A percentile compares a stretch with the other conserved stretches of the same genome.
Conservation (phyloP, 768 basidiomycete species). For the Omphalotus guepiniiformis region DNA sequence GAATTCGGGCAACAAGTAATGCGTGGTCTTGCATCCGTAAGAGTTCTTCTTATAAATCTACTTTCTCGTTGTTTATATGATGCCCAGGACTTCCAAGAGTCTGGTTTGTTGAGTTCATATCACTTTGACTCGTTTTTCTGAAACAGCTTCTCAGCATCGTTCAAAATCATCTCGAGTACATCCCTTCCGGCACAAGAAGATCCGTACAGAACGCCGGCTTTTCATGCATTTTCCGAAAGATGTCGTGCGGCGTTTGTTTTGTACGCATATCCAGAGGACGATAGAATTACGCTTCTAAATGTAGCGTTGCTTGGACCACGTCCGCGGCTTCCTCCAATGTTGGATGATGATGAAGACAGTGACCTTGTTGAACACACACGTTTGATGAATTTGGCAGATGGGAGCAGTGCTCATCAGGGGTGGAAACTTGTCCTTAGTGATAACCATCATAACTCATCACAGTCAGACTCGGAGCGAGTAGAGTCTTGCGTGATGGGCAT, state of each 20-base stretch:
- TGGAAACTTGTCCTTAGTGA: not conserved
- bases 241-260: conserved; percentile 52
- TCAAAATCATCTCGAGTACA: conserved; percentile 53
- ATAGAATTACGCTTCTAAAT: conserved; percentile 41
- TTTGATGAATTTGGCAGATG: conserved; percentile 24
- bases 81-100: conserved; percentile 69
- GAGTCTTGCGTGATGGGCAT: conserved; percentile 39
- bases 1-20: conserved; percentile 33
- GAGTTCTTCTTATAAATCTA: conserved; percentile 16
- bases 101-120: conserved; percentile 44
- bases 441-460: too few relatives aligned
- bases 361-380: conserved; percentile 15
- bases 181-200: conserved; percentile 35
- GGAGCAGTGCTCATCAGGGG: conserved; percentile 16
- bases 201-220: conserved; percentile 28
- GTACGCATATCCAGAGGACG: conserved; percentile 34
- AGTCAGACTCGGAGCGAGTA: conserved; percentile 25
- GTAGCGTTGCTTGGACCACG: conserved; percentile 42
- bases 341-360: conserved; percentile 13
- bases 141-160: conserved; percentile 46
- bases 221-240: conserved; percentile 41
- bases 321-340: conserved; percentile 32
- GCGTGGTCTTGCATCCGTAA: conserved; percentile 59
- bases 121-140: not conserved
- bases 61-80: not conserved